Conservation (phyloP, 2,329 filamentous ascomycete species). For the Aspergillus thermomutatus region DNA sequence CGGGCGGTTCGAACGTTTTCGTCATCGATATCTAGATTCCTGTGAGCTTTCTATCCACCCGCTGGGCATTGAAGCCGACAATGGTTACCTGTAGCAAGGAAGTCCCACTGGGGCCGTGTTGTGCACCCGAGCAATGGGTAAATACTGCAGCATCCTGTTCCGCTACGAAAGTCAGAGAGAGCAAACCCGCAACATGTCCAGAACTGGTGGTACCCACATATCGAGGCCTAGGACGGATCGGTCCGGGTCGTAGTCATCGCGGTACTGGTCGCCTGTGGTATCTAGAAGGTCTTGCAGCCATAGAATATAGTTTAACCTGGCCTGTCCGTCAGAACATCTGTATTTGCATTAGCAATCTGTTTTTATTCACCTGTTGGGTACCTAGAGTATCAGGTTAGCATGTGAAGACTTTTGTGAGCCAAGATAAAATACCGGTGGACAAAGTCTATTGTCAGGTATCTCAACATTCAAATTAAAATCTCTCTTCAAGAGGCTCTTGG, state of each 20-base stretch:
- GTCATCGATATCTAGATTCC: conserved; percentile 66
- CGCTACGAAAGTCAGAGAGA: conserved; percentile 45
- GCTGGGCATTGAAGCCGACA: conserved; percentile 8
- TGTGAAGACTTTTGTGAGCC: not conserved
- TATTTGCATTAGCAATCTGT: not conserved
- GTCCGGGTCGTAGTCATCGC: conserved; percentile 51
- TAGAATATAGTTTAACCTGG: conserved; percentile 81
- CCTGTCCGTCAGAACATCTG: conserved; percentile 22
- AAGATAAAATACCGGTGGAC: conserved; percentile 65
- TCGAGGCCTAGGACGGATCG: conserved; percentile 69
- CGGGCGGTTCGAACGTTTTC: conserved; percentile 64
- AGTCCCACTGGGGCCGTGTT: conserved; percentile 67
- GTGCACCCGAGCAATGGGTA: conserved; percentile 79
- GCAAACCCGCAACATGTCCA: not conserved
- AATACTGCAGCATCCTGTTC: conserved; percentile 86
- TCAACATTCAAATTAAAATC: conserved; percentile 72
- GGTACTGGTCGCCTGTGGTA: conserved; percentile 52
- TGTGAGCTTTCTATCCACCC: not conserved
- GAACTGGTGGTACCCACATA: conserved; percentile 48
- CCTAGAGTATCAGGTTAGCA: conserved; percentile 25
- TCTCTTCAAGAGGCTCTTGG: conserved; percentile 69
- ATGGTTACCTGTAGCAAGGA: conserved; percentile 59
- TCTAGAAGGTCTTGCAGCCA: conserved; percentile 85
- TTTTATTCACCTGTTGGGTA: conserved; percentile 42
- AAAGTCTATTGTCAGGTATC: conserved; percentile 74